Conservation (phyloP, 1,284 basidiomycete species). For the Puccinia triticina region DNA sequence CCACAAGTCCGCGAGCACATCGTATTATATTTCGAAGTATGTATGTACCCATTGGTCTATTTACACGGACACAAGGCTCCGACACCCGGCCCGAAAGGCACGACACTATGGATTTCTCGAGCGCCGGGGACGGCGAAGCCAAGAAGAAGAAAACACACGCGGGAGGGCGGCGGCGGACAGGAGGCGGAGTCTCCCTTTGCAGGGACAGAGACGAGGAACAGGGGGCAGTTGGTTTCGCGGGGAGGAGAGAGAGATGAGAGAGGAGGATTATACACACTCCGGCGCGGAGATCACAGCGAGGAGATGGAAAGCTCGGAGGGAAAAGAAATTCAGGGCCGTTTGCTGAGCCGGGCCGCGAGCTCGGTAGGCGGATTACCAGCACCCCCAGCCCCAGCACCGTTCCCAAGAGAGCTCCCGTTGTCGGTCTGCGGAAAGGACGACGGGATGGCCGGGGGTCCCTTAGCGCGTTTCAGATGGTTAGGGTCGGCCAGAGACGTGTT, state of each 20-base stretch:
- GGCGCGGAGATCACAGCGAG: background rate
- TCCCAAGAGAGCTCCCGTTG: background rate
- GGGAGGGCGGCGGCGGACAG: too few relatives aligned
- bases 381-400: background rate
- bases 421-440: background rate
- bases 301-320: background rate
- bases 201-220: too few relatives aligned
- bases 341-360: slow-evolving; percentile 33
- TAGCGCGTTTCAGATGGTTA: background rate
- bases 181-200: too few relatives aligned
- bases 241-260: background rate
- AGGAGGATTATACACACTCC: background rate
- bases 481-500: background rate
- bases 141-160: too few relatives aligned
- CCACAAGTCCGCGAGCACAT: too few relatives aligned
- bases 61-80: too few relatives aligned
- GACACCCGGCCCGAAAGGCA: too few relatives aligned
- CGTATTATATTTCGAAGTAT: too few relatives aligned
- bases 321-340: slow-evolving; percentile 14
- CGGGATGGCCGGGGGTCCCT: background rate
- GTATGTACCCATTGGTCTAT: too few relatives aligned
- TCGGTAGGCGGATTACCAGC: slow-evolving; percentile 1
- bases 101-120: too few relatives aligned
- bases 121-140: too few relatives aligned
- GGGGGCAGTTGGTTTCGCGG: background rate